phyloP scores from a whole-genome alignment of 306 rosid species.

The Castanea mollissima region DNA sequence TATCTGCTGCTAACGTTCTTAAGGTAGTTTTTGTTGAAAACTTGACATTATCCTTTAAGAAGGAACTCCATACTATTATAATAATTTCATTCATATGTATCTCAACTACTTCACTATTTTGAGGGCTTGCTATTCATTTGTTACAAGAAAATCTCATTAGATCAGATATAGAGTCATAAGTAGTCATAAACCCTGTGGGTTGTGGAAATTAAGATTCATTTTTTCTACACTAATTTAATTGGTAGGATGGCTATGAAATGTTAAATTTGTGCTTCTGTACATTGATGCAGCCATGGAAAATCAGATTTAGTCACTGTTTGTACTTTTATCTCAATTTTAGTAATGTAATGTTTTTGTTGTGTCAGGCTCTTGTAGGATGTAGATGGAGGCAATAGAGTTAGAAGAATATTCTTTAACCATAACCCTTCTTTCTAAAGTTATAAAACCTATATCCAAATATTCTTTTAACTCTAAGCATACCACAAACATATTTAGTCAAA shows the following conservation, averaged over 20 bases:
- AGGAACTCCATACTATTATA: neutral
- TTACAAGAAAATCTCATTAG: neutral
- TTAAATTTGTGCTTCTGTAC: neutral
- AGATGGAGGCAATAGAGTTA: too few relatives aligned
- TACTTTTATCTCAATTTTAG: too few relatives aligned
- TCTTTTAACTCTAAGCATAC: too few relatives aligned
- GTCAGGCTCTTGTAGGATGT: too few relatives aligned
- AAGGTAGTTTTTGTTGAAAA: slow-evolving; percentile 45
- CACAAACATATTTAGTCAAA: too few relatives aligned
- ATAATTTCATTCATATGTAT: neutral
- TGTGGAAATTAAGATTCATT: neutral
- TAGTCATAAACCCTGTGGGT: neutral
- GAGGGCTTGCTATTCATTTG: neutral
- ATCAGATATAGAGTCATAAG: neutral
- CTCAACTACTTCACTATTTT: neutral
- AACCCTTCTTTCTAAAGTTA: too few relatives aligned
- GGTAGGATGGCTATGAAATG: neutral
- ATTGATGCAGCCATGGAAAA: too few relatives aligned
- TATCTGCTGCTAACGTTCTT: slow-evolving; percentile 82
- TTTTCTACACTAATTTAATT: neutral
- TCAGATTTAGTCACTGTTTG: too few relatives aligned
- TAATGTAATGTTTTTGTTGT: too few relatives aligned
- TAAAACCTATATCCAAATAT: too few relatives aligned
- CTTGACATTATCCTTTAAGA: neutral
- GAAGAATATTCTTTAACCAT: too few relatives aligned